Evolutionary conservation across 768 basidiomycete species (phyloP), one percentile per base, ranked within the genome.

Genomic region (Neoboletus brunneissimus): DNA sequence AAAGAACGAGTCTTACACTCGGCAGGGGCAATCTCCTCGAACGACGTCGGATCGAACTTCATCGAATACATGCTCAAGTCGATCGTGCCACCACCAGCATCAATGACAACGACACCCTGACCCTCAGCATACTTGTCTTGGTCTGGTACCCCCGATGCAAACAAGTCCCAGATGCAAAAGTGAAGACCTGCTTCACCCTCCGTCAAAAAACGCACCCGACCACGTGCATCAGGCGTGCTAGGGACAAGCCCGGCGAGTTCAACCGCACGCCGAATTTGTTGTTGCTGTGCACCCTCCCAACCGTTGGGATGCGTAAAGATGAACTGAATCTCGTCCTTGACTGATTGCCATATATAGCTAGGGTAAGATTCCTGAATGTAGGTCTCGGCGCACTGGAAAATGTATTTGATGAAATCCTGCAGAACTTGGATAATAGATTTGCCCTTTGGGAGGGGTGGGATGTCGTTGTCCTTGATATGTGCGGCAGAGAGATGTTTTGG

Each of bases 141-240:
- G 20, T 65, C 48, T 5, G 48, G 51, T 4, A 27, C 16, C 9
- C 64, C 64, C 0, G 63, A 55, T 5, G 56, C 11, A 4, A 58
- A 55, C 48, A 65, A n/a, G 53, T 75, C 77, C 51, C 72, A 65
- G 43, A 84, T 70, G 43, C 82, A 83, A 59, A 79, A 84, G 61
- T 85, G 79, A 15, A 84, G 65, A 58, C 79, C 81, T 0, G 84
- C 84, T 64, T 86, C 84, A 0, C 84, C 83, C 56, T 85, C 84
- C 0, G 83, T 82, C 9, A 85, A 75, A 42, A 86, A 80, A 0
- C 73, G 75, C 1, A 85, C 64, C 0, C 81, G 76, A 2, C 68
- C 60, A 25, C 71, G 76, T 0, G 74, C 79, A 0, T 65, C 64
- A 0, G 55, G 45, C 0, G 63, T 75, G 46, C 79, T 67, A 0